Evolutionary conservation across 208 protist species (phyloP).

Genomic region (Phytomonas serpens): DNA sequence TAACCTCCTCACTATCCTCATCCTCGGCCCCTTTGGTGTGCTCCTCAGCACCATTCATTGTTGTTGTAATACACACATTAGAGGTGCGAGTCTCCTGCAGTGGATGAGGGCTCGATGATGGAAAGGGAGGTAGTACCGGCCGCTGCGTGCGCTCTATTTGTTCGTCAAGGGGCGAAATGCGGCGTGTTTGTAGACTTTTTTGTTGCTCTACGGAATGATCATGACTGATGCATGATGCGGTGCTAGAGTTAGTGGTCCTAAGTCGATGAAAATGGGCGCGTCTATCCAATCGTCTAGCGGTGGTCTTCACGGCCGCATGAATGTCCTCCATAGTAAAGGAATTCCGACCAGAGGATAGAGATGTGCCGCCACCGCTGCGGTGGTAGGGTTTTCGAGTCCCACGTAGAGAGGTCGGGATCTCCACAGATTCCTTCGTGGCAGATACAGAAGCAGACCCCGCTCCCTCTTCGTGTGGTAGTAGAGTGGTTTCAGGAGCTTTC

Average conservation of each 20-base stretch:
- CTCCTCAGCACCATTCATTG: background rate
- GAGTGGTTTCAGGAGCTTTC: background rate
- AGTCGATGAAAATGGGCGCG: slow-evolving; percentile 5
- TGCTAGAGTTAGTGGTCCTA: background rate
- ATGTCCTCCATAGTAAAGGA: slow-evolving; percentile 10
- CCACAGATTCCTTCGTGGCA: background rate
- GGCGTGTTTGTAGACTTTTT: background rate
- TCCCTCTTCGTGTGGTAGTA: background rate
- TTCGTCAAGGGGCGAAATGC: background rate
- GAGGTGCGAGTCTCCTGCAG: background rate
- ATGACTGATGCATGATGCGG: background rate
- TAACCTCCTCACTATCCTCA: background rate
- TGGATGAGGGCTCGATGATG: background rate
- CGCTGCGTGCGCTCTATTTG: background rate
- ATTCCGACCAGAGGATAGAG: background rate
- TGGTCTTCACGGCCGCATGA: background rate
- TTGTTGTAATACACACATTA: background rate
- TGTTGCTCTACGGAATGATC: background rate
- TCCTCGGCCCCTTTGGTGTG: slow-evolving; percentile 5
- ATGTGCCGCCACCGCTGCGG: background rate
- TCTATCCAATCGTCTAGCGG: slow-evolving; percentile 1
- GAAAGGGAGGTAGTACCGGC: background rate
- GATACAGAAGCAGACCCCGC: background rate
- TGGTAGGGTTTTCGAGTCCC: background rate
- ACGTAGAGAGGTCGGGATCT: background rate